These are phyloP conservation scores for Vanrija pseudolonga DNA, from an alignment of 1,284 basidiomycete species.

Conservation along the genomic window DNA sequence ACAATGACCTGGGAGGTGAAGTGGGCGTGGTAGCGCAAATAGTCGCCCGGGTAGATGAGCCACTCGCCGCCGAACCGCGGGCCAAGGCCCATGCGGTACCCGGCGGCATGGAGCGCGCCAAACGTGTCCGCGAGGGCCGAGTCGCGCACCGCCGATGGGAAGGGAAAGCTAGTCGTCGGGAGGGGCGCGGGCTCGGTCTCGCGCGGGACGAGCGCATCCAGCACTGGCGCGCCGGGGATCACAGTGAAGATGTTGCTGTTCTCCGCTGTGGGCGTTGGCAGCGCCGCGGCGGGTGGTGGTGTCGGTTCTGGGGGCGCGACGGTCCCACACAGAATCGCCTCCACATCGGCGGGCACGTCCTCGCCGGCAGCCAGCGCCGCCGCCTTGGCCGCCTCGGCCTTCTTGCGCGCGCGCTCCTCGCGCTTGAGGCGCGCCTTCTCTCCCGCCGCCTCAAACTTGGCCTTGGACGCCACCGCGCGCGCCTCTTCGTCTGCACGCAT, in stretches of 20 bases:
- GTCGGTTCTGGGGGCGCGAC: background rate
- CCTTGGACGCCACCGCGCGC: slow-evolving; percentile 24
- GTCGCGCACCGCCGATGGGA: slow-evolving; percentile 26
- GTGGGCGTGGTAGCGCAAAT: slow-evolving; percentile 93
- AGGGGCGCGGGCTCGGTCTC: slow-evolving; percentile 13
- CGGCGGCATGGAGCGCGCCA: slow-evolving; percentile 29
- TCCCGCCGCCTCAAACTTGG: slow-evolving; percentile 55
- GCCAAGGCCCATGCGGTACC: slow-evolving; percentile 58
- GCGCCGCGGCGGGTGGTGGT: background rate
- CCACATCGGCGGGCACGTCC: slow-evolving; percentile 5
- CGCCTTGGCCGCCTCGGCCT: slow-evolving; percentile 47
- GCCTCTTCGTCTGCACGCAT: slow-evolving; percentile 53
- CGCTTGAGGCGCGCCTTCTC: slow-evolving; percentile 58
- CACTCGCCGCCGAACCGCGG: slow-evolving; percentile 85
- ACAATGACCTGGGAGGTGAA: slow-evolving; percentile 81
- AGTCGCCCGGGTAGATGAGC: slow-evolving; percentile 94
- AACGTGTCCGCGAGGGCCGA: slow-evolving; percentile 31
- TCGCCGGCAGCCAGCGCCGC: slow-evolving; percentile 10
- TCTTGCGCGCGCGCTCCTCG: slow-evolving; percentile 57
- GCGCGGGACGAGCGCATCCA: slow-evolving; percentile 15
- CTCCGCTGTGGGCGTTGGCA: slow-evolving; percentile 6
- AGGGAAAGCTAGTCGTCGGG: slow-evolving; percentile 32
- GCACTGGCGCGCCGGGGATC: slow-evolving; percentile 14
- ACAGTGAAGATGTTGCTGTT: slow-evolving; percentile 25
- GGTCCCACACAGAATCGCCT: background rate